Base-by-base conservation (phyloP, 2,329 filamentous ascomycete species). In the Dendrostoma leiphaemia region DNA sequence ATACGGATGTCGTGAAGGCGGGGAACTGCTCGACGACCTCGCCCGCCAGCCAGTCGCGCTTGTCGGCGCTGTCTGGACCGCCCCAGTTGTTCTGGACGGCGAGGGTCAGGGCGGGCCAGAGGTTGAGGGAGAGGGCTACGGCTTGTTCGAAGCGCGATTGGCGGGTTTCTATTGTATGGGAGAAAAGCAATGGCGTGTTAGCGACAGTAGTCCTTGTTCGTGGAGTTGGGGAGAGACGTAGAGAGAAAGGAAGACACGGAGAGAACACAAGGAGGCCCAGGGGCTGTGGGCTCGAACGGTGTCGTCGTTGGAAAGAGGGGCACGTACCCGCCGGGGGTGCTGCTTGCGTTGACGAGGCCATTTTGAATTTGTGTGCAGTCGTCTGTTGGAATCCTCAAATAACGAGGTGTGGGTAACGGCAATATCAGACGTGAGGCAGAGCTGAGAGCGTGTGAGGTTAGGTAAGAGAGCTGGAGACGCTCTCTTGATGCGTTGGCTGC, bases 11-110 rank as follows among this genome's bases (percentile, higher is more conserved):
- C 53, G 74, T 73, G 61, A 96, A 83, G 61, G 91, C 81, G 21
- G 78, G 76, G 63, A 97, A 88, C 59, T 96, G 83, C 24, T 96
- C 90, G 56, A 86, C 88, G 50, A 97, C 80, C 40, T 89, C 89
- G 60, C 91, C 92, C 48, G 90, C 93, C 65, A 99, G 90, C 93
- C 92, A 97, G 79, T 96, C 93, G 65, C 93, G 89, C 77, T 97
- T 97, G 72, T 95, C 91, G 57, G 79, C 71, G 21, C 85, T 88
- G 66, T 91, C 85, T 37, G 90, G 84, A 2, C 93, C 94, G 64
- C 93, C 94, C 88, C 92, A 96, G 73, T 84, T 80, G 70, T 90
- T 91, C 68, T 89, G 83, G 41, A 97, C 90, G 44, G 94, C 91
- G 67, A 96, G 85, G 46, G 88, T 88, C 51, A 99, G 86, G 29